phyloP scores from a whole-genome alignment of 1,284 basidiomycete genomes.

The Rhodotorula sp. region DNA sequence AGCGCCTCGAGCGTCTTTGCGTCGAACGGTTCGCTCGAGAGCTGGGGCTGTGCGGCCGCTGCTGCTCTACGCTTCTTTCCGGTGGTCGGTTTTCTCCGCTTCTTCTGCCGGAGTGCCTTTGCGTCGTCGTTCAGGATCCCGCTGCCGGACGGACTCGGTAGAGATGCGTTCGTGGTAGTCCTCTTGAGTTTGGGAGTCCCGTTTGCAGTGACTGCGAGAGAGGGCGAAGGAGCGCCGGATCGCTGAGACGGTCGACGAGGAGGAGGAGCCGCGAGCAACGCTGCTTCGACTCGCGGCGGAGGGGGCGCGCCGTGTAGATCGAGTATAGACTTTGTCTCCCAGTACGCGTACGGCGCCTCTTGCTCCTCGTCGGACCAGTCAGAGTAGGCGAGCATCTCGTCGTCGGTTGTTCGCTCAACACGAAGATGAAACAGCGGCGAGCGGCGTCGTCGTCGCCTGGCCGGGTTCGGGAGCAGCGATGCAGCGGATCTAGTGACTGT shows the following conservation, averaged over 20 bases:
- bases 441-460: background rate
- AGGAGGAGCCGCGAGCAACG: no score
- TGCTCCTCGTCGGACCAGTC: slow-evolving; percentile 17
- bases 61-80: background rate
- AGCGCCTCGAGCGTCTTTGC: slow-evolving; percentile 16
- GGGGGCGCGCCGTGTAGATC: background rate
- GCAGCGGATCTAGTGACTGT: background rate
- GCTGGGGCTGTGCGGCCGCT: background rate
- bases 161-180: slow-evolving; percentile 1
- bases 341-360: slow-evolving; percentile 8
- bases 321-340: background rate
- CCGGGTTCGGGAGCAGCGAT: background rate
- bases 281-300: background rate
- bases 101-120: slow-evolving; percentile 12
- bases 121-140: background rate
- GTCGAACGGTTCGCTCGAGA: slow-evolving; percentile 17
- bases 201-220: background rate
- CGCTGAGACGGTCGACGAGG: background rate
- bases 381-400: no score
- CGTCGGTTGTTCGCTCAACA: background rate
- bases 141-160: slow-evolving; percentile 15
- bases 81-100: background rate
- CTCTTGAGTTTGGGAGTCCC: slow-evolving; percentile 17
- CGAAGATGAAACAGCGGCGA: background rate
- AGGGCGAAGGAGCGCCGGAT: slow-evolving; percentile 12